Conservation (phyloP, 257 asterid genomes). For the Scutellaria baicalensis region DNA sequence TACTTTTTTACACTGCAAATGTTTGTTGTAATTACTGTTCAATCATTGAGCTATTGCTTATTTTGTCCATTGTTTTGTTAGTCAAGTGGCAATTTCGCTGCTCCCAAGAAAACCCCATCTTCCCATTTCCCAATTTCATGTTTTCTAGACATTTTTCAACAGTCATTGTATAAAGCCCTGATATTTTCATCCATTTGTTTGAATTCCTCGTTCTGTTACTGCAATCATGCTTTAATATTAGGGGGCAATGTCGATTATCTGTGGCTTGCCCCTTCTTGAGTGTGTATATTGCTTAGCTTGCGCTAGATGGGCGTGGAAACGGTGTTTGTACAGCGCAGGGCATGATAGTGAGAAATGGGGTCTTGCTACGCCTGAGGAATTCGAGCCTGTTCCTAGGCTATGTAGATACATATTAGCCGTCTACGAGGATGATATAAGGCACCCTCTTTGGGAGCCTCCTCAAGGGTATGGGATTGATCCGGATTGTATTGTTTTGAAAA, state of each 20-base stretch:
- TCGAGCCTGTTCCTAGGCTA: slow-evolving; percentile 81
- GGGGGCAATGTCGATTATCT: slow-evolving; percentile 55
- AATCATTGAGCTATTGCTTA: not conserved
- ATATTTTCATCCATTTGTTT: not conserved
- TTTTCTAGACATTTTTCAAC: not conserved
- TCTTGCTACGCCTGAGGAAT: slow-evolving; percentile 57
- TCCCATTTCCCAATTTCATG: slow-evolving; percentile 1
- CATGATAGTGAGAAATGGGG: slow-evolving; percentile 84
- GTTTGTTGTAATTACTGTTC: not conserved
- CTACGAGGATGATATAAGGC: slow-evolving; percentile 60
- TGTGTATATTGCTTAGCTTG: slow-evolving; percentile 78
- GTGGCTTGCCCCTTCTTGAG: slow-evolving; percentile 78
- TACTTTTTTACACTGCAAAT: not conserved
- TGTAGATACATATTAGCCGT: slow-evolving; percentile 74
- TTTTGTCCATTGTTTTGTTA: not conserved
- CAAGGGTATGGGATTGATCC: slow-evolving; percentile 68
- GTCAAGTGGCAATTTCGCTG: not conserved
- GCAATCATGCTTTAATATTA: slow-evolving; percentile 8
- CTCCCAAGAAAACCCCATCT: not conserved
- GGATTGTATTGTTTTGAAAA: slow-evolving; percentile 46
- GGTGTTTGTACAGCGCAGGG: slow-evolving; percentile 73
- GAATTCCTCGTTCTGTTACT: not conserved
- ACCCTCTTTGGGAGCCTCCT: slow-evolving; percentile 79
- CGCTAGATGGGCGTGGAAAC: slow-evolving; percentile 91
- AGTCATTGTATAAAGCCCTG: not conserved